Percentiles rank a stretch among this genome's conserved stretches.
Evolutionary conservation across 352 stramenopile genomes (phyloP).

Genomic region (Peronospora belbahrii): DNA sequence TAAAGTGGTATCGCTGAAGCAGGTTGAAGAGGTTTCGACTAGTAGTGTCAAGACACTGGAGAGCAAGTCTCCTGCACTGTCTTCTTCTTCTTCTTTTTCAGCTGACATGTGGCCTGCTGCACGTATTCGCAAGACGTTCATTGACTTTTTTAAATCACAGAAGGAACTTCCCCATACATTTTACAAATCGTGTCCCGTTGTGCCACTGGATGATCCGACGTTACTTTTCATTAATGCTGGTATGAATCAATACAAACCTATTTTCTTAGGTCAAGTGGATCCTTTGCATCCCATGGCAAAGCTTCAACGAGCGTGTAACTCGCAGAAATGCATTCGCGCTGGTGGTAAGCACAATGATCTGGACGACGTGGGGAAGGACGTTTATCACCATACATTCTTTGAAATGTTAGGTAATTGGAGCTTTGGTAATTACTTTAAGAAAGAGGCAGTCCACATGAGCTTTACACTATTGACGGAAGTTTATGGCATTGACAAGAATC

Average conservation of each 20-base stretch:
- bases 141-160: slow-evolving; percentile 95
- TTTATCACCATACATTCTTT: slow-evolving; percentile 99
- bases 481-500: slow-evolving; percentile 89
- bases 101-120: slow-evolving; percentile 86
- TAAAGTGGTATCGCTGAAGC: slow-evolving; percentile 25
- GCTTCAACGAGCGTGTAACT: slow-evolving; percentile 91
- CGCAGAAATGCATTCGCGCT: slow-evolving; percentile 99
- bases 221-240: slow-evolving; percentile 99
- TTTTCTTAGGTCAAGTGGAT: slow-evolving; percentile 97
- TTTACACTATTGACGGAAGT: slow-evolving; percentile 95
- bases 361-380: slow-evolving; percentile 98
- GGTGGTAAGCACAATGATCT: slow-evolving; percentile 99
- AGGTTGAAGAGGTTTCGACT: slow-evolving; percentile 21
- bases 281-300: slow-evolving; percentile 88
- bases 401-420: slow-evolving; percentile 99
- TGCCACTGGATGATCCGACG: slow-evolving; percentile 96
- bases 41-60: slow-evolving; percentile 20
- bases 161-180: slow-evolving; percentile 84
- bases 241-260: slow-evolving; percentile 99
- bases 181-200: slow-evolving; percentile 93
- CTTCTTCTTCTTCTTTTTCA: slow-evolving; percentile 25
- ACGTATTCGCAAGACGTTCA: slow-evolving; percentile 95
- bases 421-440: slow-evolving; percentile 99
- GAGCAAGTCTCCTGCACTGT: slow-evolving; percentile 12
- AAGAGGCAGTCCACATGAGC: slow-evolving; percentile 94